Base-by-base conservation (phyloP, 2,329 filamentous ascomycete genomes). In the Fusarium liriodendri region DNA sequence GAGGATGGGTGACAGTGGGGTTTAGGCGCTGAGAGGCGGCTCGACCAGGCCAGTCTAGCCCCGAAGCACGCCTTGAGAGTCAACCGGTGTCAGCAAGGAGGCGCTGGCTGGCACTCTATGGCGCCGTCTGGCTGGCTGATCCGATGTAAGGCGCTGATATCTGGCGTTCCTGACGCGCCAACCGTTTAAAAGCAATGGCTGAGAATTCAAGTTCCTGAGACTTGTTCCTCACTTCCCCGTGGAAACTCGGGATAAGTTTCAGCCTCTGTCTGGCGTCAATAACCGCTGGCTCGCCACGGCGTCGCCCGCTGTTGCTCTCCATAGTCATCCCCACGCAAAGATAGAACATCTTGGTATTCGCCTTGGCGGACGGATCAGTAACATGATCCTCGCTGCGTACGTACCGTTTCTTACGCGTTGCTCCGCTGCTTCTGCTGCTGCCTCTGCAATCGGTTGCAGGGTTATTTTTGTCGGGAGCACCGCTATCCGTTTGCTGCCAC, bases 211-310 rank as follows among this genome's bases (percentile, higher is more conserved):
- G 38, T 64, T 38, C 40, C 45, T 68, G 61, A 75, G 62, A 64
- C 58, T 68, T 61, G 69, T n/a, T 68, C 50, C 57, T 38, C n/a
- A 18, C 29, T 63, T 71, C 57, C 47, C 55, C 32, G 32, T 60
- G 55, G 64, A 71, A 75, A 73, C 70, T 73, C 7, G 27, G 47
- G 25, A 66, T 32, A 29, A 22, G 72, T 75, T 75, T 74, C 72
- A 74, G 72, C 62, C 72, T 59, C 45, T 57, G 45, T 73, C 58
- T 66, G 55, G 40, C 20, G 22, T 45, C 58, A 42, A 58, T 57
- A 59, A 59, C 58, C 55, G 27, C 59, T 71, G 64, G 32, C 45
- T 35, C 13, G 40, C 57, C 40, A 33, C 55, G 55, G 29, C 14
- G 47, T 45, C 47, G 29, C 35, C 27, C 50, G 33, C 52, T 42